phyloP scores from a whole-genome alignment of 2,329 filamentous ascomycete genomes.

The Gnomoniopsis smithogilvyi region DNA sequence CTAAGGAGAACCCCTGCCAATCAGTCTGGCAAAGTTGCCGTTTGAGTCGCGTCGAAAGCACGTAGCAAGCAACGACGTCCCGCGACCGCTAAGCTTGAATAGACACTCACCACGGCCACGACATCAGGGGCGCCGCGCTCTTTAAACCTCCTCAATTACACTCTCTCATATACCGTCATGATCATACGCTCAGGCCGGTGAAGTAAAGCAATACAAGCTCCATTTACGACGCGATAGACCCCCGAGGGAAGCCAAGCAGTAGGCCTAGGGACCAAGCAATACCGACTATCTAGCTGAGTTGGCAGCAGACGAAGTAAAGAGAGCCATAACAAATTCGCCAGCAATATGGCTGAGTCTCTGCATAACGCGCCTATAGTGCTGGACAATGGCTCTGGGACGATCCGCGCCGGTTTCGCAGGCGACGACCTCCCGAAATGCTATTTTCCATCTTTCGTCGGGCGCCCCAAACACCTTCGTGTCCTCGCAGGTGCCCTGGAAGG shows the following conservation, averaged over 20 bases:
- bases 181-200: background rate
- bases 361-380: constrained; percentile 99
- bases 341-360: constrained; percentile 58
- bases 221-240: background rate
- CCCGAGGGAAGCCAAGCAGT: background rate
- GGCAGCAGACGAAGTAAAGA: background rate
- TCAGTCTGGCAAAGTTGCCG: constrained; percentile 6
- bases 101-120: background rate
- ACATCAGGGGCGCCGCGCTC: background rate
- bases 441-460: constrained; percentile 95
- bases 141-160: background rate
- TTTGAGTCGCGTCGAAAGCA: constrained; percentile 11
- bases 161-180: background rate
- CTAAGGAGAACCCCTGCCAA: constrained; percentile 6
- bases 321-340: background rate
- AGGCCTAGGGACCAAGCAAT: background rate
- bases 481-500: constrained; percentile 96
- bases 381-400: constrained; percentile 97
- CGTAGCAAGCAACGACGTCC: background rate
- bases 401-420: constrained; percentile 93
- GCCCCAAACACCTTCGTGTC: constrained; percentile 91
- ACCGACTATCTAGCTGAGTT: background rate
- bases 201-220: background rate
- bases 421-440: constrained; percentile 95
- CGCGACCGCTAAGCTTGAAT: background rate